A percentile compares a stretch with the other conserved stretches of the same genome.
Conservation (phyloP, 2,329 filamentous ascomycete species). For the Colletotrichum chrysophilum region DNA sequence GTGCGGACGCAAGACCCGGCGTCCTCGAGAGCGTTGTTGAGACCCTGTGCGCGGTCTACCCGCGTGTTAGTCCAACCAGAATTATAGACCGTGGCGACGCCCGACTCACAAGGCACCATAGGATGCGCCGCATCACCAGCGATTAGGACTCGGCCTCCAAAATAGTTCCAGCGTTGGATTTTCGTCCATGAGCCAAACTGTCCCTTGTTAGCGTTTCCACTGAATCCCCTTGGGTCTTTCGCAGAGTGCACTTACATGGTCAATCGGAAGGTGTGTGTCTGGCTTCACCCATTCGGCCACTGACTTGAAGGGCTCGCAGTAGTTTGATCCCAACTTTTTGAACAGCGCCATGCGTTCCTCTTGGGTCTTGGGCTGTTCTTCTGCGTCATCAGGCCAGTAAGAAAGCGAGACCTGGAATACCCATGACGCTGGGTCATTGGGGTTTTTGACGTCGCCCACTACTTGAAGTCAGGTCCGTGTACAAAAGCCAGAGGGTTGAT, state of each 20-base stretch:
- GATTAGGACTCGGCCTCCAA: background rate
- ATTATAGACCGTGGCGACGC: background rate
- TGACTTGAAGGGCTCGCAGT: background rate
- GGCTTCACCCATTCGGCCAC: background rate
- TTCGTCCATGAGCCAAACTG: background rate
- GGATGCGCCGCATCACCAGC: background rate
- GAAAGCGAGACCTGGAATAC: background rate
- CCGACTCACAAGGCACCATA: background rate
- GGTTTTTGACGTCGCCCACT: background rate
- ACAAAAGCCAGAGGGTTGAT: background rate
- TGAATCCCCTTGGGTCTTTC: background rate
- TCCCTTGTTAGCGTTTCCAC: background rate
- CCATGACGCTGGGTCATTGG: background rate
- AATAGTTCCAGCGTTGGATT: background rate
- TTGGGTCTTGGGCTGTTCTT: background rate
- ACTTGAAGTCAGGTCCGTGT: background rate
- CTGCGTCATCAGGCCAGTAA: background rate
- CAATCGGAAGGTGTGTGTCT: background rate
- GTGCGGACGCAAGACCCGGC: background rate
- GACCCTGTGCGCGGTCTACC: background rate
- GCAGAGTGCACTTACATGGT: background rate
- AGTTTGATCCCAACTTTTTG: background rate
- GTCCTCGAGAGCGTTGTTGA: background rate
- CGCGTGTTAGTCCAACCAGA: accelerated
- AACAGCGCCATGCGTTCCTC: background rate